phyloP scores from a whole-genome alignment of 495 filamentous ascomycete genomes.

The Aspergillus baeticus region DNA sequence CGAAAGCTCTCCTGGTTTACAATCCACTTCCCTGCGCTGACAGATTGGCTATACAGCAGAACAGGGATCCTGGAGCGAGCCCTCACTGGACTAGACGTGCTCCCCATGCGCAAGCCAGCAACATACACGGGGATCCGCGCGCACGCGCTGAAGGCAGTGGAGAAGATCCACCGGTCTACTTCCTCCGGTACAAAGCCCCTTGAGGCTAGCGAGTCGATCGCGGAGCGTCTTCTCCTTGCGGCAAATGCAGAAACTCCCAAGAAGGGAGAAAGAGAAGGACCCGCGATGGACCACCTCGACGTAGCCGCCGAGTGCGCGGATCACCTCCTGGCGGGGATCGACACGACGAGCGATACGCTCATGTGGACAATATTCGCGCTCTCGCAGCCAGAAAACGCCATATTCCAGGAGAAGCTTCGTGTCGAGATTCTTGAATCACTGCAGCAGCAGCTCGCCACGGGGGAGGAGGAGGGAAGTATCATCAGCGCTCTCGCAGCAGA shows the following conservation, averaged over 20 bases:
- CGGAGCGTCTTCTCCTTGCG: neutral
- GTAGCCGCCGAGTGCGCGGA: constrained; percentile 33
- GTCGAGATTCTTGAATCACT: constrained; percentile 27
- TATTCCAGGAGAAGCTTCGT: constrained; percentile 25
- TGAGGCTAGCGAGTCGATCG: neutral
- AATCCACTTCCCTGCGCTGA: constrained; percentile 31
- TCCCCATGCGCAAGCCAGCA: constrained; percentile 33
- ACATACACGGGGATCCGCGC: constrained; percentile 35
- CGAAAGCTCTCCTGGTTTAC: constrained; percentile 36
- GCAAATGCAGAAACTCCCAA: neutral
- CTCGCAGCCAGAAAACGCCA: constrained; percentile 23
- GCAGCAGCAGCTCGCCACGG: too few relatives aligned
- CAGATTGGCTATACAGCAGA: constrained; percentile 32
- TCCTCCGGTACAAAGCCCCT: constrained; percentile 17
- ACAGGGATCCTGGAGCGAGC: constrained; percentile 24
- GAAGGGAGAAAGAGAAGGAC: neutral
- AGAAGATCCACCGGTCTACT: neutral
- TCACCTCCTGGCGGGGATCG: constrained; percentile 29
- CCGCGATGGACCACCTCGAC: constrained; percentile 20
- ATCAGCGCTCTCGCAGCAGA: constrained; percentile 57
- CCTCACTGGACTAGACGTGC: constrained; percentile 16
- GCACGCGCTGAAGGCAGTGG: constrained; percentile 20
- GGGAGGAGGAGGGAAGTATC: neutral
- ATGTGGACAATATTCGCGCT: constrained; percentile 37
- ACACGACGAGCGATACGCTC: constrained; percentile 33